Conservation (phyloP, 345 rosid species). For the Hibiscus trionum region DNA sequence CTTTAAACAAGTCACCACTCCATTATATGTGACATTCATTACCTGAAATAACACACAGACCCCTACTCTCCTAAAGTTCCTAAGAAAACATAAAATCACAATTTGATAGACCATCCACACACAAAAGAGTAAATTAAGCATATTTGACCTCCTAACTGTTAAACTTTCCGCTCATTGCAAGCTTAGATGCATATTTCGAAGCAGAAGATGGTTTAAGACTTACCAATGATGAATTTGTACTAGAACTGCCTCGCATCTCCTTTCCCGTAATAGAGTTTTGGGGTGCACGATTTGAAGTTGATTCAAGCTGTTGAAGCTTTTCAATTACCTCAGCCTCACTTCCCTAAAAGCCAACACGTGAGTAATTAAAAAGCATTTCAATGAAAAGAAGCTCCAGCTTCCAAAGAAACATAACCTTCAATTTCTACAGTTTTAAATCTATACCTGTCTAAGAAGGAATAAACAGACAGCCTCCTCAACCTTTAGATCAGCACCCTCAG, state of each 20-base stretch:
- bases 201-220: conserved; percentile 3
- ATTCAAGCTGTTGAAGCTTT: conserved; percentile 57
- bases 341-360: conserved; percentile 44
- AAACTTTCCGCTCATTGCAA: not conserved
- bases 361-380: not conserved
- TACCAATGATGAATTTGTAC: conserved; percentile 54
- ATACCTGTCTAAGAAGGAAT: conserved; percentile 88
- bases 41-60: not conserved
- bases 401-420: not conserved
- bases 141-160: not conserved
- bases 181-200: conserved; percentile 2
- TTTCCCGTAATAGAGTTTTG: conserved; percentile 41
- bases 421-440: conserved; percentile 7
- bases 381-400: not conserved
- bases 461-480: conserved; percentile 78
- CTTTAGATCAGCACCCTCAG: conserved; percentile 81
- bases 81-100: not conserved
- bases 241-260: conserved; percentile 42
- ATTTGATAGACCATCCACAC: not conserved
- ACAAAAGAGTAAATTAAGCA: not conserved
- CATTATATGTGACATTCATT: not conserved
- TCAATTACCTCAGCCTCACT: conserved; percentile 63
- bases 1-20: not conserved
- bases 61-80: not conserved
- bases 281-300: conserved; percentile 47